Evolutionary conservation across 805 yeast species (phyloP).

Genomic region (Hanseniaspora thailandica): DNA sequence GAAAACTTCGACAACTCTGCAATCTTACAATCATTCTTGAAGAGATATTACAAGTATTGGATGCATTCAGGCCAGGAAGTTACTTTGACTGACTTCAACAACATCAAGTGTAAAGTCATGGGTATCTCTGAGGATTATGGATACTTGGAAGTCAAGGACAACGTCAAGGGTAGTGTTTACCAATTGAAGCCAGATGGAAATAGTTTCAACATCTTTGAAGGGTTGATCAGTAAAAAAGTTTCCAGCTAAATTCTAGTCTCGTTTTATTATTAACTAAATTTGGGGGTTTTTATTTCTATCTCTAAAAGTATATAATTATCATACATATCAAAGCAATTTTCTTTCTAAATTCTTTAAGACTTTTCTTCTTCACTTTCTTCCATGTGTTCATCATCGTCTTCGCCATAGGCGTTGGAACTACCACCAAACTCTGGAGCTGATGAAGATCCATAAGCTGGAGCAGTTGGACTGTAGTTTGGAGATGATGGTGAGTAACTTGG

Average conservation of each 20-base stretch:
- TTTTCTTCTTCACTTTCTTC: slow-evolving; percentile 16
- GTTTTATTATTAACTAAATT: not conserved
- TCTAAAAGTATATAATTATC: slow-evolving; percentile 14
- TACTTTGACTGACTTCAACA: slow-evolving; percentile 44
- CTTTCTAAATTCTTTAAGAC: not conserved
- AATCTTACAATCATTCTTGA: slow-evolving; percentile 60
- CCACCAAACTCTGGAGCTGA: slow-evolving; percentile 43
- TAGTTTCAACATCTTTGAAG: slow-evolving; percentile 88
- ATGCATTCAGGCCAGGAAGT: slow-evolving; percentile 68
- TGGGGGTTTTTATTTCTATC: slow-evolving; percentile 1
- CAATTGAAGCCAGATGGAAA: slow-evolving; percentile 95
- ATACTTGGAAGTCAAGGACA: slow-evolving; percentile 54
- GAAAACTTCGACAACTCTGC: slow-evolving; percentile 26
- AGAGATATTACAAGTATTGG: slow-evolving; percentile 74
- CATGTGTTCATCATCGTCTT: slow-evolving; percentile 18
- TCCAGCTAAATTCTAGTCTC: not conserved
- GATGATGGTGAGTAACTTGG: slow-evolving; percentile 42
- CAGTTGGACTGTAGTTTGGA: slow-evolving; percentile 36
- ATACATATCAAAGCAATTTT: not conserved
- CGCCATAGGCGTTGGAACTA: slow-evolving; percentile 38
- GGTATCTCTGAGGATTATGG: slow-evolving; percentile 87
- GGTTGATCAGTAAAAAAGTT: slow-evolving; percentile 58
- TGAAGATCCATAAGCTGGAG: slow-evolving; percentile 37
- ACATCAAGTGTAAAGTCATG: slow-evolving; percentile 47
- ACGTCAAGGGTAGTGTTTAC: slow-evolving; percentile 42